Evolutionary conservation across 2,329 filamentous ascomycete species (phyloP), one percentile per base, ranked within the genome.

Genomic region (Botryotinia globosa): DNA sequence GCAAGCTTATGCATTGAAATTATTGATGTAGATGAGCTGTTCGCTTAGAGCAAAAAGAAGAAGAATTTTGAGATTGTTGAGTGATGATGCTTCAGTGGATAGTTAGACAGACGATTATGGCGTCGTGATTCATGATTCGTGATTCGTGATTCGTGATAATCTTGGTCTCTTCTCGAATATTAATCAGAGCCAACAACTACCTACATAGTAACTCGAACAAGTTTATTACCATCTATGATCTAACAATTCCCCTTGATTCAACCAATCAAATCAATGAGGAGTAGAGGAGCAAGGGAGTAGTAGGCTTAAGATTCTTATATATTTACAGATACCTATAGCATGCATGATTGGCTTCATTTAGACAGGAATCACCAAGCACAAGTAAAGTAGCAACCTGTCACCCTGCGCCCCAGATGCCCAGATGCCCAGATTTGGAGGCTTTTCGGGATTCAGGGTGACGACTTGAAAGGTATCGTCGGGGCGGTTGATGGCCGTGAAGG

Each of bases 21-120:
- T 63, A 61, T 44, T 69, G 48, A 44, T 20, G 20, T 69, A 34
- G 54, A 69, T 66, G 69, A 71, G 69, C 16, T 66, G 59, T 66
- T 69, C 54, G n/a, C 20, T 58, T 9, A 29, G 51, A 61, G 37
- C 45, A 59, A 22, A 51, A 3, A 14, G 29, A 56, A n/a, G 64
- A 54, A 54, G 1, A n/a, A 14, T 16, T n/a, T 66, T 22, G 45
- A 39, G 32, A 51, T 66, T 54, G 32, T 39, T 32, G 61, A 12
- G 58, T 39, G 58, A 61, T 39, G 58, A 61, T 39, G 58, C 34
- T 39, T 39, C 22, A 39, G 22, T 61, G 34, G 58, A 39, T 44
- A n/a, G n/a, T n/a, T n/a, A 18, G 42, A 44, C 22, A 39, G 34
- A 54, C 12, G n/a, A 54, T 29, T 16, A 29, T 29, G n/a, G 51